Conservation (phyloP, 2,329 filamentous ascomycete species). For the Fusarium algeriense region DNA sequence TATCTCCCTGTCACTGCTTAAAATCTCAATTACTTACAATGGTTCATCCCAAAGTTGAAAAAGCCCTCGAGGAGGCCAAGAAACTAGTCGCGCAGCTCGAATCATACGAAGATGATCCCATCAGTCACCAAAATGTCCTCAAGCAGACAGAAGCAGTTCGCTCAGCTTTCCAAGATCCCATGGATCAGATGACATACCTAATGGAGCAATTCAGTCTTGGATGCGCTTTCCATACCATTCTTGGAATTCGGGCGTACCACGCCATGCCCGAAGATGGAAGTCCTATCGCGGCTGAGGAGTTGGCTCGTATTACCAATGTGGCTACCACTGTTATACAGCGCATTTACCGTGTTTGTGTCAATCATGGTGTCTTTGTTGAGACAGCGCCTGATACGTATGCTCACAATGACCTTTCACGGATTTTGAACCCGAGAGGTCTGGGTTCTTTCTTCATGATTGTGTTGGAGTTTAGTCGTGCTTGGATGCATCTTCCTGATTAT, state of each 20-base stretch:
- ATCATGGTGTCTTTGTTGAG: constrained; percentile 49
- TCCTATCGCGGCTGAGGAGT: constrained; percentile 37
- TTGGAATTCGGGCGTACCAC: constrained; percentile 45
- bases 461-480: constrained; percentile 49
- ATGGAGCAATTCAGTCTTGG: constrained; percentile 42
- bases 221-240: constrained; percentile 47
- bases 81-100: constrained; percentile 46
- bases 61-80: constrained; percentile 46
- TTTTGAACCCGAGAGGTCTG: constrained; percentile 45
- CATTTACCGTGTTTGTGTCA: constrained; percentile 48
- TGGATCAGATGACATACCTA: constrained; percentile 44
- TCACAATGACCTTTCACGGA: constrained; percentile 50
- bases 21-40: neutral
- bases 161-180: constrained; percentile 44
- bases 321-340: constrained; percentile 50
- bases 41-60: constrained; percentile 43
- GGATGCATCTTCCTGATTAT: constrained; percentile 48
- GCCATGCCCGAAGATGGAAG: constrained; percentile 45
- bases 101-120: constrained; percentile 42
- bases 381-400: constrained; percentile 48
- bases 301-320: constrained; percentile 45
- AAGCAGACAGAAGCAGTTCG: constrained; percentile 45
- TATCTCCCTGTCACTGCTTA: accelerated
- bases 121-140: constrained; percentile 41
- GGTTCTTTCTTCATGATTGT: constrained; percentile 51